Base-by-base conservation (phyloP, 768 basidiomycete species). In the Scleroderma citrinum region DNA sequence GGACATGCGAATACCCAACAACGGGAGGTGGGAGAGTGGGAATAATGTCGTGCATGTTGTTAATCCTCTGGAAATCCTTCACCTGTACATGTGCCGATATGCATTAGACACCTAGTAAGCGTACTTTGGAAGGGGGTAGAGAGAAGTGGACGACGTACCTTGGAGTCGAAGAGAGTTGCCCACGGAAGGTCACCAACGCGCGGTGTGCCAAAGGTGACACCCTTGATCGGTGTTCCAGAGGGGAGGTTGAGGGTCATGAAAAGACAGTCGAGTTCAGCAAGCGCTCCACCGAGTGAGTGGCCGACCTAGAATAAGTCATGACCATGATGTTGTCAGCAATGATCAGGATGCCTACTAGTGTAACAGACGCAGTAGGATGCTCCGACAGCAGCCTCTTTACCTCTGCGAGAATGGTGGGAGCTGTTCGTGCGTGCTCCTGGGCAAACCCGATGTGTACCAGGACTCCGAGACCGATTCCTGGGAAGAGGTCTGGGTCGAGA, bases 11-110 rank as follows among this genome's bases (percentile, higher is more conserved):
- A 62, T 74, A 84, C 44, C 76, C 77, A 51, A 81, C 57, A 49
- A 64, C 68, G 17, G 71, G 67, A 2, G 71, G 75, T 7, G 82
- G 82, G 7, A 83, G 69, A 50, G 78, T 82, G 20, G 83, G 82
- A 37, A 84, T 65, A 24, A 71, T 50, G 56, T 79, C 75, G n/a
- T 58, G 61, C 46, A 46, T 23, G 16, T 65, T 65, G 48, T 65
- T 65, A 24, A 66, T 55, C 31, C 64, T 55, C 48, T 48, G 60
- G 45, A 61, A 59, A 53, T 65, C 51, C 4, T 55, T 41, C 31
- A 63, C 56, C 59, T 65, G 31, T 16, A 10, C 48, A 16, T 13
- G 30, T 21, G 29, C n/a, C n/a, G n/a, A n/a, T n/a, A n/a, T 20
- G 35, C 3, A 14, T 19, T 11, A 14, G 14, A 11, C 14, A 23